These are phyloP conservation scores for Fusarium neocosmosporiellum DNA, from an alignment of 2,329 filamentous ascomycete genomes.

Conservation along the genomic window DNA sequence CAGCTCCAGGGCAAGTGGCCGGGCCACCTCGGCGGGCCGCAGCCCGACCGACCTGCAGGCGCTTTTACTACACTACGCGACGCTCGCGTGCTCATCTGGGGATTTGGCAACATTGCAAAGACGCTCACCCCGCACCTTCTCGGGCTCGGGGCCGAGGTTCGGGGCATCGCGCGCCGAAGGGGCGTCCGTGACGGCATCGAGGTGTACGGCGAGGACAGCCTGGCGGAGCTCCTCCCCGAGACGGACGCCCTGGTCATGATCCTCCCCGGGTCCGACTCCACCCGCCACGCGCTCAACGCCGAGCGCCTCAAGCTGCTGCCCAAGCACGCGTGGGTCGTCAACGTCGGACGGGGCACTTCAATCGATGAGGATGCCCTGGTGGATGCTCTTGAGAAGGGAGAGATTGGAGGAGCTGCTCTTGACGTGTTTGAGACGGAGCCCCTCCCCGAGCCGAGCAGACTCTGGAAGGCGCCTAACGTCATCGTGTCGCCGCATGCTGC, in stretches of 20 bases:
- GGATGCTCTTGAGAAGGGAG: constrained; percentile 55
- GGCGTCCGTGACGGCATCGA: constrained; percentile 70
- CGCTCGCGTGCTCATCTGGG: constrained; percentile 70
- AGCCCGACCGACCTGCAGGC: constrained; percentile 66
- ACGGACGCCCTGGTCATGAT: constrained; percentile 78
- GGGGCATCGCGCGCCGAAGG: constrained; percentile 65
- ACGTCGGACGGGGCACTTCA: constrained; percentile 62
- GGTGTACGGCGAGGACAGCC: constrained; percentile 65
- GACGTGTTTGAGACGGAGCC: constrained; percentile 62
- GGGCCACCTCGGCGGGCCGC: constrained; percentile 69
- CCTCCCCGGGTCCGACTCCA: constrained; percentile 68
- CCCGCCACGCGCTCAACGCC: constrained; percentile 64
- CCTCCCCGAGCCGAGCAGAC: constrained; percentile 53
- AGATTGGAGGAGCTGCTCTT: constrained; percentile 61
- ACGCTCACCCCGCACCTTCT: constrained; percentile 65
- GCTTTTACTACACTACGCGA: constrained; percentile 70
- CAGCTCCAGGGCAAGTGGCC: constrained; percentile 69
- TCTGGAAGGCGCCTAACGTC: constrained; percentile 64
- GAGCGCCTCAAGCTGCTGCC: constrained; percentile 65
- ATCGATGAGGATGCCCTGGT: constrained; percentile 62
- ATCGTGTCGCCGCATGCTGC: constrained; percentile 69
- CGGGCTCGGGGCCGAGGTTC: constrained; percentile 67
- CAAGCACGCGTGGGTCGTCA: constrained; percentile 67
- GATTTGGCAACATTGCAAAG: constrained; percentile 75
- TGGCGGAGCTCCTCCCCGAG: constrained; percentile 63